These are phyloP conservation scores for Metschnikowia amazonensis DNA, from an alignment of 805 yeast species.

Conservation along the genomic window DNA sequence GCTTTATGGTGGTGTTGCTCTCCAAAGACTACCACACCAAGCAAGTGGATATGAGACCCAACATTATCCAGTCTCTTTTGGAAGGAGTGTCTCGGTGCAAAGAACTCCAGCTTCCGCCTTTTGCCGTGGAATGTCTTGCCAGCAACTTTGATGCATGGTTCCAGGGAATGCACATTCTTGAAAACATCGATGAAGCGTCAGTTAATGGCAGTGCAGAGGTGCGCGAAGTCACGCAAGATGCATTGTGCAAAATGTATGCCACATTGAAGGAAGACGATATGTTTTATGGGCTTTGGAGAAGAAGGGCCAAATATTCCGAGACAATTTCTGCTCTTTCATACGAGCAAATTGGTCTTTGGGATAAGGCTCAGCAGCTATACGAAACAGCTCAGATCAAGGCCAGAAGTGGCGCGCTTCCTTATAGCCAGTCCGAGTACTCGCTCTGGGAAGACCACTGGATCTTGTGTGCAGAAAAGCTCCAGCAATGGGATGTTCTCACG, in stretches of 20 bases:
- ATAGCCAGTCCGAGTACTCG: conserved; percentile 90
- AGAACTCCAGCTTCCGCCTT: conserved; percentile 84
- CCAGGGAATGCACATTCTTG: conserved; percentile 79
- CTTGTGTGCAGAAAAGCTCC: conserved; percentile 91
- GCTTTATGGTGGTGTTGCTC: conserved; percentile 69
- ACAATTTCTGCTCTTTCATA: conserved; percentile 89
- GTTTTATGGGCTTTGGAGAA: conserved; percentile 97
- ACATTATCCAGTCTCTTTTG: conserved; percentile 77
- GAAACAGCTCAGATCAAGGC: conserved; percentile 97
- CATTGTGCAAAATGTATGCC: conserved; percentile 83
- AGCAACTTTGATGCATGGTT: conserved; percentile 88
- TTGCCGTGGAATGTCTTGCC: conserved; percentile 83
- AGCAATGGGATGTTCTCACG: conserved; percentile 96
- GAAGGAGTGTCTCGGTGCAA: conserved; percentile 79
- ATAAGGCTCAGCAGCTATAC: conserved; percentile 85
- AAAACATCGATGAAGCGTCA: conserved; percentile 57
- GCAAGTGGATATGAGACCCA: conserved; percentile 81
- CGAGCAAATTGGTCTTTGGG: conserved; percentile 95
- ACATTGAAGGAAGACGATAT: conserved; percentile 89
- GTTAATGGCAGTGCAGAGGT: conserved; percentile 68
- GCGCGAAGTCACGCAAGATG: conserved; percentile 83
- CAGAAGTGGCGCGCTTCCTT: conserved; percentile 89
- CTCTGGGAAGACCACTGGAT: conserved; percentile 99
- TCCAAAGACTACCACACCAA: conserved; percentile 92
- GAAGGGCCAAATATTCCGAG: conserved; percentile 90